Base-by-base conservation (phyloP, 495 filamentous ascomycete species). In the Lineolata rhizophorae region DNA sequence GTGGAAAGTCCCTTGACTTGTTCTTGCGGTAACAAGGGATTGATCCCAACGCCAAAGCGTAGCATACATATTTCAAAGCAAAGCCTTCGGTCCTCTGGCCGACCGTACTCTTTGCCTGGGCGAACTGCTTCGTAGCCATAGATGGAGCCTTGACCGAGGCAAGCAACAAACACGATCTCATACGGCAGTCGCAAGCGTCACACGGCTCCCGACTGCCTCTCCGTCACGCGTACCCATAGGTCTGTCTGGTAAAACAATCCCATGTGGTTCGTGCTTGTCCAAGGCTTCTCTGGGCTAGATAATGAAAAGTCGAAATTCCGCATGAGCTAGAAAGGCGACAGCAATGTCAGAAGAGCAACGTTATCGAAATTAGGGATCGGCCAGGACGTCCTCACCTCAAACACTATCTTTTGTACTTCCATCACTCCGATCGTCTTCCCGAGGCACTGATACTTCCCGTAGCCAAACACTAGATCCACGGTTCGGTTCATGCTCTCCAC, bases 321-420 rank as follows among this genome's bases (percentile, higher is more conserved):
- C 18, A 41, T 26, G 5, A 41, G 29, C 38, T 41, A 20, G 14
- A 13, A n/a, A 3, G 31, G 18, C 30, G 13, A 29, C 17, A 29
- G 34, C 14, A 17, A 14, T 3, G 2, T 5, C 12, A 14, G 16
- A 15, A 15, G 12, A 10, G 6, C 10, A 19, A 3, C 5, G n/a
- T 10, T 2, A 2, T 11, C 12, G 8, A 31, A 12, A n/a, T n/a
- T n/a, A n/a, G n/a, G n/a, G n/a, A n/a, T n/a, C n/a, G n/a, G n/a
- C n/a, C n/a, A n/a, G n/a, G n/a, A n/a, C n/a, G n/a, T 15, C 18
- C 30, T 5, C n/a, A 43, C 40, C 37, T 43, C 36, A 18, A 33
- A 29, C 2, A 43, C 16, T 11, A 36, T 14, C 30, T 43, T 43
- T 20, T 32, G 30, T 33, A 43, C 13, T 15, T 29, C 30, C 36